Evolutionary conservation across 306 rosid species (phyloP), one percentile per base, ranked within the genome.

Genomic region (Vicia faba): DNA sequence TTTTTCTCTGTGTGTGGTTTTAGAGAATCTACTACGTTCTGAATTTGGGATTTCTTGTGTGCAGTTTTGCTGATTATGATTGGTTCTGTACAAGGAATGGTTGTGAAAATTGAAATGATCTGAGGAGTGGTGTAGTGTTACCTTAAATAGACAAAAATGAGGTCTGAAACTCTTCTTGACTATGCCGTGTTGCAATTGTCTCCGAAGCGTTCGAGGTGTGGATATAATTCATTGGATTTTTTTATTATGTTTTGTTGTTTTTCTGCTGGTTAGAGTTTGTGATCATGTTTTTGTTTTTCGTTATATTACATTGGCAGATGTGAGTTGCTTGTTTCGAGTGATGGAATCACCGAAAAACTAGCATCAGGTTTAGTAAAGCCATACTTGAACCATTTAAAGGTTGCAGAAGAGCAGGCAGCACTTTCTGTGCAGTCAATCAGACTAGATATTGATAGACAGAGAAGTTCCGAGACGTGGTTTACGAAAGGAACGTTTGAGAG

Each of bases 401-500:
- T 75, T 78, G 96, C 82, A 26, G 95, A 95, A 70, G 96, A 95
- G 82, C 92, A 90, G 88, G 84, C 77, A 83, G 87, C 92, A 20
- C 85, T 63, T 55, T 73, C 96, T 7, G 92, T 72, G 66, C 90
- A 71, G 71, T 78, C 89, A n/a, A 82, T 95, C 50, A 95, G 79
- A 81, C 92, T 95, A 50, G 97, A 90, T 69, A 80, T 76, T 61
- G 97, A 87, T 75, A 84, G 80, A 53, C 69, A 40, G 64, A 81
- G 68, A 80, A 80, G 84, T 82, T 84, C 83, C 8, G 88, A 81
- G 78, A 50, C 74, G 0, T 95, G 99, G 99, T 95, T 95, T 83
- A 90, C 97, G 1, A 95, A 88, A 84, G 99, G 96, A 87, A 90
- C 99, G 11, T 84, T 95, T 65, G 99, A 90, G 87, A 95, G 97